A percentile compares a stretch with the other conserved stretches of the same genome.
These are phyloP conservation scores for Cercospora berteroae DNA, from an alignment of 2,329 filamentous ascomycete species.

Conservation along the genomic window DNA sequence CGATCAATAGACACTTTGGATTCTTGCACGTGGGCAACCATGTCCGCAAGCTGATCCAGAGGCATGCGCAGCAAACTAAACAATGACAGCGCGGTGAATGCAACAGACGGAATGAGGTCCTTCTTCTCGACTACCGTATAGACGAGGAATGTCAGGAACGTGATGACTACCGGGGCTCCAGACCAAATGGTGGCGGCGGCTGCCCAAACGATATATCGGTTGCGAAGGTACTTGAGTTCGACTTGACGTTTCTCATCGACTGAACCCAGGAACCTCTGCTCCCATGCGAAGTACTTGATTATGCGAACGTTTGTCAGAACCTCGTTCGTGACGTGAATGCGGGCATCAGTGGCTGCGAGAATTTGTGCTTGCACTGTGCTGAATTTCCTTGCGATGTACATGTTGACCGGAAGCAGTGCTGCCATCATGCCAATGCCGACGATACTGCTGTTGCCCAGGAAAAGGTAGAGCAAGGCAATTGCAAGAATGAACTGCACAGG, in stretches of 20 bases:
- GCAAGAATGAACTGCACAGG: constrained; percentile 85
- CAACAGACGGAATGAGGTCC: constrained; percentile 83
- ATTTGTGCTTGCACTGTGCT: constrained; percentile 84
- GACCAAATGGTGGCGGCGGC: constrained; percentile 93
- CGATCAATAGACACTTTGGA: constrained; percentile 95
- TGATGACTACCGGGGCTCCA: constrained; percentile 90
- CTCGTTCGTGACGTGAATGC: constrained; percentile 95
- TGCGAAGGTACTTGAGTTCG: constrained; percentile 76
- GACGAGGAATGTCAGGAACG: constrained; percentile 90
- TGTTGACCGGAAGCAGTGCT: constrained; percentile 83
- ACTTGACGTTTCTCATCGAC: constrained; percentile 83
- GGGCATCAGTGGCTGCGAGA: constrained; percentile 87
- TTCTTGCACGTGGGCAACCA: constrained; percentile 97
- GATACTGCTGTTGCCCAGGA: constrained; percentile 90
- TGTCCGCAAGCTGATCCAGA: constrained; percentile 92
- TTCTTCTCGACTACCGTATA: constrained; percentile 90
- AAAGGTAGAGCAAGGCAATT: constrained; percentile 76
- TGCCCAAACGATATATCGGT: constrained; percentile 88
- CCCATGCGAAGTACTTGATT: constrained; percentile 99
- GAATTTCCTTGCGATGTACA: constrained; percentile 83
- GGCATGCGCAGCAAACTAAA: constrained; percentile 93
- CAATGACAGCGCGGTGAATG: constrained; percentile 92
- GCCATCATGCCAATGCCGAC: constrained; percentile 90
- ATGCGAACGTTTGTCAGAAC: constrained; percentile 96
- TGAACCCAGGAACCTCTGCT: constrained; percentile 79